Base-by-base conservation (phyloP, 768 basidiomycete species). In the Bullera alba region DNA sequence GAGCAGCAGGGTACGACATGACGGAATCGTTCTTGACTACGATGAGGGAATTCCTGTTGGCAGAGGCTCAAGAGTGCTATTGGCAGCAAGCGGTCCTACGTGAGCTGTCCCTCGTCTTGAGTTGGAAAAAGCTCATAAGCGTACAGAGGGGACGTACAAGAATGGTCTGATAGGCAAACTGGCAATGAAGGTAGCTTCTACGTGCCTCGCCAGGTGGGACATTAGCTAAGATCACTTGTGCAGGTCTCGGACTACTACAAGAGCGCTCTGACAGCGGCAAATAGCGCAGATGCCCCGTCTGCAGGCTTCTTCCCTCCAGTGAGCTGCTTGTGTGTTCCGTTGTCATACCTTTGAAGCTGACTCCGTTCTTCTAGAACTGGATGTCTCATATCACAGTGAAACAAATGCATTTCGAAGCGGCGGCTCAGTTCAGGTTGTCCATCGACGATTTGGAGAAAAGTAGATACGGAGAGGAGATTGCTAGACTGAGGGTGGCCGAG, bases 11-110 rank as follows among this genome's bases (percentile, higher is more conserved):
- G 7, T 71, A 73, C 15, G 93, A 96, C 67, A 77, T 95, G 23
- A 79, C 83, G 0, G 72, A 75, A 22, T 64, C 79, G 0, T 83
- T 85, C 58, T 62, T 87, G 21, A 76, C 75, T 41, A 77, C 81
- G 23, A 65, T 95, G 36, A 81, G 87, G 64, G 79, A 73, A 56
- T 78, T 96, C 48, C 84, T 89, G 81, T 78, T 92, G 4, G 90
- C 90, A 0, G 89, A 96, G 71, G 92, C 91, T 1, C 93, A 97
- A 60, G 95, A 99, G 74, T 93, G 88, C 66, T 88, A 83, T 35
- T 97, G 92, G 92, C 91, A 93, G 67, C 80, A 85, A 58, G 91
- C 91, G 15, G 83, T 85, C 65, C 73, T 87, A 51, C 86, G 90
- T 88, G 60, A 60, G 67, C 60, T 2, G 8, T n/a, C 10, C 23